A percentile compares a stretch with the other conserved stretches of the same genome.
Conservation (phyloP, 2,329 filamentous ascomycete species). For the Diaporthe citriasiana region DNA sequence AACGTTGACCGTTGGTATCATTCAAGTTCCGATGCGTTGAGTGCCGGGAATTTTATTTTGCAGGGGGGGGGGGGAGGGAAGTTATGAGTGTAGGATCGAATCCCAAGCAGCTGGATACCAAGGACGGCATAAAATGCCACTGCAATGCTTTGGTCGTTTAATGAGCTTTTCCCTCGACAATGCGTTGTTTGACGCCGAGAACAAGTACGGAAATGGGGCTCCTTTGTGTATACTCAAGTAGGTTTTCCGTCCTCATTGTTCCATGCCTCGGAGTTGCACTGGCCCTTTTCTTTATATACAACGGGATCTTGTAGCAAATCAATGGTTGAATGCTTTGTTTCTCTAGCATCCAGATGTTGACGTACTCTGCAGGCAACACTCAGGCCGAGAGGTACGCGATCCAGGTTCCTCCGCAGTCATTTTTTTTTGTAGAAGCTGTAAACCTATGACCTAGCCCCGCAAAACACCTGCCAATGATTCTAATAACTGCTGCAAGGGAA, state of each 20-base stretch:
- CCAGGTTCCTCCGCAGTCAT: too few species aligned
- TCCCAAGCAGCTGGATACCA: background rate
- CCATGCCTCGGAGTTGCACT: background rate
- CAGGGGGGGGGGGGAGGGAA: background rate
- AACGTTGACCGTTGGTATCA: background rate
- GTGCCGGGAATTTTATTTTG: background rate
- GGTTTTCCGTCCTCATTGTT: background rate
- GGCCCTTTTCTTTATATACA: background rate
- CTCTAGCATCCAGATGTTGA: background rate
- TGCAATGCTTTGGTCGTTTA: background rate
- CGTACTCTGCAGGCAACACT: background rate
- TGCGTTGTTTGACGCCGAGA: background rate
- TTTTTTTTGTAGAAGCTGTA: too few species aligned
- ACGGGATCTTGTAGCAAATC: background rate
- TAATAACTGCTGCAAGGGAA: too few species aligned
- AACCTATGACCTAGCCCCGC: too few species aligned
- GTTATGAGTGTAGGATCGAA: too few species aligned
- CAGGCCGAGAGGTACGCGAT: background rate
- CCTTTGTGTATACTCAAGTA: background rate
- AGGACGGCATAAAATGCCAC: background rate
- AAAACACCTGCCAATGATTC: too few species aligned
- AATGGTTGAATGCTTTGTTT: background rate
- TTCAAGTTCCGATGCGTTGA: background rate
- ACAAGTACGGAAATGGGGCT: background rate
- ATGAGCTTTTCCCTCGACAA: background rate